Base-by-base conservation (phyloP, 495 filamentous ascomycete genomes). In the Pyrenopolyporus hunteri region DNA sequence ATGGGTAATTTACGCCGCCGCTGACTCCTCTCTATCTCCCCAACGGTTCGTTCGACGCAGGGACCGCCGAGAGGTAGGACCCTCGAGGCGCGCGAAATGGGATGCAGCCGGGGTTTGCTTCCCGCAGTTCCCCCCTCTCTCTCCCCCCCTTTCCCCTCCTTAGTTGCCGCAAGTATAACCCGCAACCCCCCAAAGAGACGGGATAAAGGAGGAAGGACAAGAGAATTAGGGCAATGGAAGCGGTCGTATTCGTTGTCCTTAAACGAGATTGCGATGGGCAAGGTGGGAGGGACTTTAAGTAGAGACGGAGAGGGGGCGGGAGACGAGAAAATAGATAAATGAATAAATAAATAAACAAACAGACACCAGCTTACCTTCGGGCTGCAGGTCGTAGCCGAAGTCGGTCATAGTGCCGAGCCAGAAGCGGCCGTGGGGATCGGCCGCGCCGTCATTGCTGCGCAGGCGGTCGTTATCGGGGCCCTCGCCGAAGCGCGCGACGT, bases 361-460 rank as follows among this genome's bases (percentile, higher is more conserved):
- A 42, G 45, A 39, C 10, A 11, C 11, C 32, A 32, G 72, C 77
- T 69, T 54, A 82, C 84, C 84, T 76, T 86, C 83, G 40, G 78
- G 65, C 67, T 80, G 71, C 45, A 79, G 74, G 32, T 75, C 71
- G 13, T 80, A 62, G 42, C 76, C 75, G 70, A 84, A 81, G 66
- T 96, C 92, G 62, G 90, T 93, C 91, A 97, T 96, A 31, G 85
- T 82, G n/a, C 91, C 90, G 6, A 90, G 81, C 91, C 92, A 96
- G 73, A 93, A 93, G 36, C 92, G 80, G 45, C 92, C 93, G 49
- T 87, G 78, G 35, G 85, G 87, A 69, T 96, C 92, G 48, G 90
- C 85, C 5, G 84, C 87, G 32, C 92, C 93, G 68, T 96, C 92
- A 68, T 97, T 96, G 74, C 80, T 81, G 45, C 88, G 77, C 63